phyloP scores from a whole-genome alignment of 192 early-diverging fungal genomes.

The Coemansia sp. region DNA sequence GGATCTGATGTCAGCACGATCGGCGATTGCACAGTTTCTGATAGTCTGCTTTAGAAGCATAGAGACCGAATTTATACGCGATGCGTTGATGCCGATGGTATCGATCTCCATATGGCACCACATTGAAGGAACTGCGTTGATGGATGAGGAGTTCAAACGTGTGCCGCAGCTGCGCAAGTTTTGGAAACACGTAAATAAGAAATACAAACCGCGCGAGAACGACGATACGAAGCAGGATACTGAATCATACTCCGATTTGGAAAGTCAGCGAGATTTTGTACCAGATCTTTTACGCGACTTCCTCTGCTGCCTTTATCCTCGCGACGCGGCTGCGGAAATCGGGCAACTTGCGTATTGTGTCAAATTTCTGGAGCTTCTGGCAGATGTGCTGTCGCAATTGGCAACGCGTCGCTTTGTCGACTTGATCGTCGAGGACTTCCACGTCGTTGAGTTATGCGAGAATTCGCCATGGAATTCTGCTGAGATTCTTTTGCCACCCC shows the following conservation, averaged over 20 bases:
- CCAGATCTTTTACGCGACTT: constrained; percentile 66
- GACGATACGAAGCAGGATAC: constrained; percentile 53
- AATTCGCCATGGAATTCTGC: constrained; percentile 6
- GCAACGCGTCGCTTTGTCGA: constrained; percentile 89
- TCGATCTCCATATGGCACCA: constrained; percentile 75
- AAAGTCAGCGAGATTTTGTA: constrained; percentile 65
- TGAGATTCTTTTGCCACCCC: neutral
- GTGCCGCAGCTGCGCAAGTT: constrained; percentile 64
- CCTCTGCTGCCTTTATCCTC: constrained; percentile 26
- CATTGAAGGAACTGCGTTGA: constrained; percentile 49
- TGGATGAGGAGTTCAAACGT: constrained; percentile 62
- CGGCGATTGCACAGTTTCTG: constrained; percentile 69
- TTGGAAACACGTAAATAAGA: constrained; percentile 65
- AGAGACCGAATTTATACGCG: constrained; percentile 74
- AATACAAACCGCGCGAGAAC: constrained; percentile 34
- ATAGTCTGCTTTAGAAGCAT: constrained; percentile 82
- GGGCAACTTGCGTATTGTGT: constrained; percentile 58
- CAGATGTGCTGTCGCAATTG: constrained; percentile 84
- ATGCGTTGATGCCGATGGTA: constrained; percentile 74
- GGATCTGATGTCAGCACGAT: constrained; percentile 42
- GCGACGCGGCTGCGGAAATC: neutral
- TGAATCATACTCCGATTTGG: too few species aligned
- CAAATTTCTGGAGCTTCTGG: constrained; percentile 80
- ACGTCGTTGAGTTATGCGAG: constrained; percentile 56
- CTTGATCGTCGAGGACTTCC: constrained; percentile 76